Evolutionary conservation across 2,329 filamentous ascomycete species (phyloP).

Genomic region (Aspergillaceae sp.): DNA sequence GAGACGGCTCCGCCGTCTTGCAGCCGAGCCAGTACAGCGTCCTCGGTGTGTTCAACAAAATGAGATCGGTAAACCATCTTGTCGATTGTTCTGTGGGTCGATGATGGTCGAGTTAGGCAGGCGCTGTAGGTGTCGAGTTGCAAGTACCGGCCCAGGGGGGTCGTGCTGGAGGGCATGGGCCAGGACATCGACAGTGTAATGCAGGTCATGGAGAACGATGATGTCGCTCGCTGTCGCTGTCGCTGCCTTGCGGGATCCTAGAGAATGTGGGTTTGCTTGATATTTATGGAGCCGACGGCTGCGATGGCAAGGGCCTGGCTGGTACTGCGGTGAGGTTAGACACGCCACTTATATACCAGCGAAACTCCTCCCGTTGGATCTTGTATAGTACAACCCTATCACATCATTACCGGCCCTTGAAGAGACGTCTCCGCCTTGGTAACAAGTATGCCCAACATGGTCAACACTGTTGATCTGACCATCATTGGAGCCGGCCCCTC

Average conservation of each 20-base stretch:
- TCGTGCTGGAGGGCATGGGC: neutral
- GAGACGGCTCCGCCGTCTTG: neutral
- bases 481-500: constrained; percentile 46
- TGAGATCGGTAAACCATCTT: neutral
- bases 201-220: neutral
- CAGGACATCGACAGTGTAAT: neutral
- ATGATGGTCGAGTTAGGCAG: neutral
- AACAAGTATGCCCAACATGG: neutral
- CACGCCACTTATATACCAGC: no score
- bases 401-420: neutral
- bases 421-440: neutral
- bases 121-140: neutral
- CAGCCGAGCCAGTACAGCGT: neutral
- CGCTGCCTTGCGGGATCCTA: neutral
- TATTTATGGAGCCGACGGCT: no score
- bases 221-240: neutral
- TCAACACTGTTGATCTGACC: constrained; percentile 1
- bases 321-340: no score
- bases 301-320: no score
- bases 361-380: no score
- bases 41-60: neutral
- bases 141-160: neutral
- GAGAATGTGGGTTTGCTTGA: no score
- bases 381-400: neutral
- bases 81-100: neutral